Base-by-base conservation (phyloP, 129 eudicot genomes). In the Solidago caesia region DNA sequence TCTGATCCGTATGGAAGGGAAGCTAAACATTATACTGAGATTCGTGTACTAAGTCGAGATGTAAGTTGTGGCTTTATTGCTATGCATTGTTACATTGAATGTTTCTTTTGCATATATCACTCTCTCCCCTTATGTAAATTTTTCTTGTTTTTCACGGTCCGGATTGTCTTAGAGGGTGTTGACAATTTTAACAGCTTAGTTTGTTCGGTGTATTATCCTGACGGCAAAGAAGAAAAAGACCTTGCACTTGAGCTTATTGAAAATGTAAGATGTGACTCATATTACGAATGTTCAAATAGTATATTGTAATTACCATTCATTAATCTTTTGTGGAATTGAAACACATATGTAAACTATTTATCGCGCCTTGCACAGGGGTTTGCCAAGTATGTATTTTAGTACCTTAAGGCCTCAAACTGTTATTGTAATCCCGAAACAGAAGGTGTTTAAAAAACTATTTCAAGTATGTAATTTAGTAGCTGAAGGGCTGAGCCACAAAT, bases 11-110 rank as follows among this genome's bases (percentile, higher is more conserved):
- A 60, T 82, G 99, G 90, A 46, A 89, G 85, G 76, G 99, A 95
- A 84, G 96, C 97, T 46, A 91, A 88, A 77, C 96, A 95, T 77
- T 95, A 88, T 72, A 88, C 99, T 4, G 99, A 95, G 83, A 85
- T 83, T 48, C 97, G 94, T 78, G 92, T 89, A 52, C 74, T 95
- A 74, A 84, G 89, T 81, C 85, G 97, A 95, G 99, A 91, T 80
- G 99, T 95, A 75, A 77, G 93, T 74, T 44, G 42, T 59, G 12
- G 64, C 51, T 66, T 74, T 0, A 27, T 57, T 27, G 33, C 64
- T 8, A 6, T 14, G 33, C 29, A 21, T 21, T 67, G 16, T 45
- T 33, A 33, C 39, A 0, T 21, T 21, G 21, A 21, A 21, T 21
- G 21, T 21, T 21, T 21, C 21, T 21, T 21, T 21, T 21, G 21